phyloP scores from a whole-genome alignment of 257 asterid species.

The Craterostigma plantagineum region DNA sequence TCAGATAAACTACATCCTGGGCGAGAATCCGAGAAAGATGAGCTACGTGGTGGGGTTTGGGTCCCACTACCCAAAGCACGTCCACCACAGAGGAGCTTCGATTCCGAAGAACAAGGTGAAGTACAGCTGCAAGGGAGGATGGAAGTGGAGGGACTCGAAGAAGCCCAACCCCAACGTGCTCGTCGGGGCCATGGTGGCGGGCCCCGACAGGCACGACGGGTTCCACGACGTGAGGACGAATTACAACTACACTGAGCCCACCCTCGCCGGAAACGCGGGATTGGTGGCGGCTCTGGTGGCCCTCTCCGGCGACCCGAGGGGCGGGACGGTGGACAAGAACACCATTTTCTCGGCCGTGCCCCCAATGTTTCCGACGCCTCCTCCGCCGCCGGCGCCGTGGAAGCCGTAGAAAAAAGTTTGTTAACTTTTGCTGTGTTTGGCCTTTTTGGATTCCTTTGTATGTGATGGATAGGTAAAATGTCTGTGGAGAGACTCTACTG shows the following conservation, averaged over 20 bases:
- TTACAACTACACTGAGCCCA: slow-evolving; percentile 88
- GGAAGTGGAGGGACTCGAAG: slow-evolving; percentile 68
- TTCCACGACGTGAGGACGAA: slow-evolving; percentile 70
- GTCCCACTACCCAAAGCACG: slow-evolving; percentile 59
- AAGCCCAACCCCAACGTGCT: slow-evolving; percentile 62
- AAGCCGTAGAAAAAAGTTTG: slow-evolving; percentile 36
- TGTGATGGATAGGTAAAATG: too few relatives aligned
- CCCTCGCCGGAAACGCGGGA: slow-evolving; percentile 93
- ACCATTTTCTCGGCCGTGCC: slow-evolving; percentile 92
- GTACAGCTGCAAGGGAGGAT: slow-evolving; percentile 82
- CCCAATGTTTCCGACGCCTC: slow-evolving; percentile 87
- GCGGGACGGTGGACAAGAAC: slow-evolving; percentile 53
- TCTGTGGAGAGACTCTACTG: too few relatives aligned
- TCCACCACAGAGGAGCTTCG: slow-evolving; percentile 93
- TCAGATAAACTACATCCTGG: slow-evolving; percentile 81
- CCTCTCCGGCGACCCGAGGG: slow-evolving; percentile 45
- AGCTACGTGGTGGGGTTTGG: slow-evolving; percentile 90
- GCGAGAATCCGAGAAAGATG: slow-evolving; percentile 86
- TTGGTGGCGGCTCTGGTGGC: slow-evolving; percentile 87
- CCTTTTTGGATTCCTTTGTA: too few relatives aligned
- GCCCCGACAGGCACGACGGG: slow-evolving; percentile 79
- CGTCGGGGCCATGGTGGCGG: slow-evolving; percentile 96
- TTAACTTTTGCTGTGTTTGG: slow-evolving; percentile 4
- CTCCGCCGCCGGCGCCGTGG: slow-evolving; percentile 99
- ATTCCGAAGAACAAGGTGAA: slow-evolving; percentile 66